Percentiles rank a stretch among this genome's conserved stretches.
Conservation (phyloP, 2,329 filamentous ascomycete species). For the Capronia epimyces region DNA sequence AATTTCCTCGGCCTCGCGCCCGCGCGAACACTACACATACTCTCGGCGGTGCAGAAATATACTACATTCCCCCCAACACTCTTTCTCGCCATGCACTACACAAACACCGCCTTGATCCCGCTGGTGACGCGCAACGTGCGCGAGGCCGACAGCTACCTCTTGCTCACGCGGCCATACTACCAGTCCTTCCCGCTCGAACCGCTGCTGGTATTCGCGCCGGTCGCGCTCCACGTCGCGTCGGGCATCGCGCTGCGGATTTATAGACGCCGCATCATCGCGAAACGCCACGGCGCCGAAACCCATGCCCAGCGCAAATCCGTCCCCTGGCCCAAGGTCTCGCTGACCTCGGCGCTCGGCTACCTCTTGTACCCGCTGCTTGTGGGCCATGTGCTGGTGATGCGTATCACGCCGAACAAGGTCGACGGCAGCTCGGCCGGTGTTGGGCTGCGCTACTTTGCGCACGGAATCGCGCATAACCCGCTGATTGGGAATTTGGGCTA, state of each 20-base stretch:
- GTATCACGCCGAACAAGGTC: conserved; percentile 65
- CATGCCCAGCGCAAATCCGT: conserved; percentile 42
- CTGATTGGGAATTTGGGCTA: conserved; percentile 65
- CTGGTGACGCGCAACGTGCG: conserved; percentile 66
- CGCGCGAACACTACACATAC: conserved; percentile 19
- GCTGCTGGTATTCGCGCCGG: conserved; percentile 68
- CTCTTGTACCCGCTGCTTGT: conserved; percentile 59
- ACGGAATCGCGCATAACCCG: conserved; percentile 73
- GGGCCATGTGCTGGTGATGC: conserved; percentile 70
- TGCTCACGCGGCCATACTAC: conserved; percentile 88
- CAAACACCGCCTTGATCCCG: conserved; percentile 76
- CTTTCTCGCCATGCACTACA: conserved; percentile 70
- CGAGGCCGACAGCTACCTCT: conserved; percentile 74
- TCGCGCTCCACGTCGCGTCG: conserved; percentile 68
- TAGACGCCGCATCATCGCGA: conserved; percentile 64
- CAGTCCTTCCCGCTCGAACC: conserved; percentile 77
- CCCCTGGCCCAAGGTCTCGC: conserved; percentile 66
- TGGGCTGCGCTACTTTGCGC: conserved; percentile 73
- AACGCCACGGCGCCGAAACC: conserved; percentile 68
- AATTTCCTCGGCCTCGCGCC: conserved; percentile 38
- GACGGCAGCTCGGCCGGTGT: conserved; percentile 85
- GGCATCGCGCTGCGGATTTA: conserved; percentile 73
- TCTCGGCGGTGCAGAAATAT: conserved; percentile 76
- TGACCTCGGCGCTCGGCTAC: conserved; percentile 69
- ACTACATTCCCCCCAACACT: conserved; percentile 77